Evolutionary conservation across 116 monocot species (phyloP), one percentile per base, ranked within the genome.

Genomic region (Zostera marina): DNA sequence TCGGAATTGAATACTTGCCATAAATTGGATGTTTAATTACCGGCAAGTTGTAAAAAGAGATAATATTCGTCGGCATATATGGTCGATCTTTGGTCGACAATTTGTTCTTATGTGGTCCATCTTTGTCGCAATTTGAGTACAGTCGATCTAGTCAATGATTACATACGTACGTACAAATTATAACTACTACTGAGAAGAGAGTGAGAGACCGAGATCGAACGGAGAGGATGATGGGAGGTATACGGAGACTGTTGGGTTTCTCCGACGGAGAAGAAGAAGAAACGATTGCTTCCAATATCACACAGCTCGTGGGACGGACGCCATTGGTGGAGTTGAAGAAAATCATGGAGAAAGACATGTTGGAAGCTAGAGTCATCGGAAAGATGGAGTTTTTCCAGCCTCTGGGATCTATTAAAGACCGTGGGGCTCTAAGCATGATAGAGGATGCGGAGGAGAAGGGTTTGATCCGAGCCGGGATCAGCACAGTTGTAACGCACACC

Each of bases 361-460:
- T 93, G 32, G 63, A 79, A 60, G 81, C 58, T 13, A 58, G 92
- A 41, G 54, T 93, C 59, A 67, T 93, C 61, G 84, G 44, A 10
- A 93, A 93, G 63, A 21, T 93, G 40, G 92, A 93, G 53, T 68
- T 54, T 14, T 93, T 87, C 63, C 92, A 93, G 47, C 92, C 92
- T 65, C 81, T 84, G 72, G 76, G 44, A 60, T 87, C 87, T 49
- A 76, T 93, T 7, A 93, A 93, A 66, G 92, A 93, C 26, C 78
- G 92, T 4, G 51, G 62, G 59, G 92, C 92, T 45, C 81, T 93
- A 16, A 93, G 93, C 71, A 84, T 93, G 88, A 84, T 93, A 39
- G 93, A 88, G 72, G 88, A 88, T 77, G 88, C 81, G 22, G 93
- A 93, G 63, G 75, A 84, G 68, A 88, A 73, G 65, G 84, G 81